Base-by-base conservation (phyloP, 306 rosid species). In the Citrullus mucosospermus region DNA sequence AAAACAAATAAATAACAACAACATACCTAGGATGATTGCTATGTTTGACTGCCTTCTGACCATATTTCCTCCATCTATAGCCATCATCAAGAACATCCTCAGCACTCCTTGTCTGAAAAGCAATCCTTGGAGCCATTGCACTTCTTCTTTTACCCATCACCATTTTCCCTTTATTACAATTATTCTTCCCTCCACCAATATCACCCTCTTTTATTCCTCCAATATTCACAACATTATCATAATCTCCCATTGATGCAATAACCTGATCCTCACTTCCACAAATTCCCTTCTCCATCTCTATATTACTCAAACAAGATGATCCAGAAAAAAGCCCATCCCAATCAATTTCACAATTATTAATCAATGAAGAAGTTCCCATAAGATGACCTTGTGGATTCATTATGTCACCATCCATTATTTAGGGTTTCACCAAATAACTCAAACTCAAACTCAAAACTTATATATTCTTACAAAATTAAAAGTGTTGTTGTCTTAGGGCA, bases 21-120 rank as follows among this genome's bases (percentile, higher is more conserved):
- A 48, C 17, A 28, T 46, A 71, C 76, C 76, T 71, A 7, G 76
- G 76, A 71, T 46, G 22, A 6, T 6, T 48, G 59, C 41, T 71
- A 28, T 71, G 58, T 71, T 71, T 71, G 4, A 71, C 76, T 25
- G 76, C 76, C 76, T 71, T 71, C 39, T 71, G 76, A 6, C 76
- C 76, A 71, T 71, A 71, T 48, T 71, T 71, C 36, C 76, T 71
- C 76, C 76, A 71, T 71, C 76, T 22, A 16, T 46, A 71, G 41
- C 76, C 76, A 71, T 71, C 76, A 14, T 71, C 76, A 71, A 71
- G 76, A 71, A 71, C 76, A 71, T 71, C 76, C 56, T 71, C 76
- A 71, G 11, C 59, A 46, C 76, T 71, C 4, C 22, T 48, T 25
- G 76, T 71, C 20, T 71, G 76, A 30, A 71, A 71, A 71, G 76